Evolutionary conservation across 345 rosid genomes (phyloP), one percentile per base, ranked within the genome.

Genomic region (Luvunga scandens): DNA sequence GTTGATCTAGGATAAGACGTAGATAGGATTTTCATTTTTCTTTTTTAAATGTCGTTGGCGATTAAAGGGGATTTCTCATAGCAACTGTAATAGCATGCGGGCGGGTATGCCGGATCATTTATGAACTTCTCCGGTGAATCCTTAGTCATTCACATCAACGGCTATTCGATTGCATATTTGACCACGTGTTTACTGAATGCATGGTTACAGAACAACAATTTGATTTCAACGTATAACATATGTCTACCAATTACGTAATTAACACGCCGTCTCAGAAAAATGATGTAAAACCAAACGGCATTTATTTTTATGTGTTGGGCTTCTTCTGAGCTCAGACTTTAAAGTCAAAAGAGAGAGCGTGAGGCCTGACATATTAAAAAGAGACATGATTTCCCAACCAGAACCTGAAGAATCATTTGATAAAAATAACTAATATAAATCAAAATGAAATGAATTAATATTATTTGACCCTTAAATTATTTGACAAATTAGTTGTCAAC

Each of bases 271-370:
- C 61, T 4, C 12, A 34, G 33, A 55, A 31, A 14, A 61, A 61
- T 34, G 4, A 30, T 21, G 31, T 31, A 66, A 31, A 14, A 7
- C 7, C 33, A 50, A 6, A 63, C 50, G 16, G 6, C 30, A 25
- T 38, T 8, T 61, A n/a, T 56, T 57, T 36, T 45, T 8, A 1
- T 12, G 7, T 30, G 6, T 8, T 5, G 57, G 31, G 31, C 6
- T 14, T 69, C 10, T 24, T 8, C 28, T 7, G 9, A 9, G 22
- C 59, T 45, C 34, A 31, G 57, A 9, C 7, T 57, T 7, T 7
- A 22, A 73, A 75, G 70, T 77, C 79, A 77, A 80, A 28, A 36
- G 50, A 38, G 6, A 19, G 3, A 61, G 59, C 56, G 50, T 34
- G 64, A 42, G 36, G 55, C 70, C 45, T 66, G 78, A 33, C 53